Percentiles rank a stretch among this genome's conserved stretches.
Conservation (phyloP, 192 early-diverging fungal genomes). For the Podila clonocystis region DNA sequence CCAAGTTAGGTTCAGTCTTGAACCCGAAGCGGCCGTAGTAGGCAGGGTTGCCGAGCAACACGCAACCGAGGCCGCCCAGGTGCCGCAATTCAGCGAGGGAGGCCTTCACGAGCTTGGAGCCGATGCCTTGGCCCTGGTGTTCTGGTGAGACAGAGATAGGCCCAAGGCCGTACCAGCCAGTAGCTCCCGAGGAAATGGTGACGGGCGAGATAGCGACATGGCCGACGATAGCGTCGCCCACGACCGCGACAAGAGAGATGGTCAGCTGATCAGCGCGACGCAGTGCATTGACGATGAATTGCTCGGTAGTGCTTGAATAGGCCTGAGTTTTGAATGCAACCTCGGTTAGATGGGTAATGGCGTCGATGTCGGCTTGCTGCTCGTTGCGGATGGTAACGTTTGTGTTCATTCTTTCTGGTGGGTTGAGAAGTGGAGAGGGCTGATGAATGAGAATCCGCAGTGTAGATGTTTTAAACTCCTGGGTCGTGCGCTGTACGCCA, state of each 20-base stretch:
- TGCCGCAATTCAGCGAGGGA: slow-evolving; percentile 1
- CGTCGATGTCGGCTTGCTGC: background rate
- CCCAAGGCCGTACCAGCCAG: slow-evolving; percentile 8
- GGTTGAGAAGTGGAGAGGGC: too few relatives aligned
- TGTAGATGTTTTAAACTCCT: too few relatives aligned
- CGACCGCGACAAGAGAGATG: background rate
- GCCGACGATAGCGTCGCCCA: background rate
- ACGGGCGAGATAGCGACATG: slow-evolving; percentile 6
- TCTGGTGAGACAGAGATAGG: slow-evolving; percentile 15
- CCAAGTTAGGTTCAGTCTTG: slow-evolving; percentile 1
- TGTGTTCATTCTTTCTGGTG: background rate
- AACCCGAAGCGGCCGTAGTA: slow-evolving; percentile 11
- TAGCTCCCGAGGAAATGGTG: slow-evolving; percentile 4
- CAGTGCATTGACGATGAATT: slow-evolving; percentile 7
- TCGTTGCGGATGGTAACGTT: slow-evolving; percentile 10
- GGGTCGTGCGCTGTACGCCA: too few relatives aligned
- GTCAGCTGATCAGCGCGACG: background rate
- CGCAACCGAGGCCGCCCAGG: slow-evolving; percentile 7
- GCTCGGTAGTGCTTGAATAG: background rate
- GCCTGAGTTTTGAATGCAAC: slow-evolving; percentile 1
- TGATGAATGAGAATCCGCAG: slow-evolving; percentile 1
- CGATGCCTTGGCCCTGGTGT: slow-evolving; percentile 10
- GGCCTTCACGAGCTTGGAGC: slow-evolving; percentile 5
- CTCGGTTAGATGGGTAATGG: slow-evolving; percentile 5
- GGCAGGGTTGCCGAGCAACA: background rate